Evolutionary conservation across 1,284 basidiomycete species (phyloP).

Genomic region (Apiotrichum veenhuisii): DNA sequence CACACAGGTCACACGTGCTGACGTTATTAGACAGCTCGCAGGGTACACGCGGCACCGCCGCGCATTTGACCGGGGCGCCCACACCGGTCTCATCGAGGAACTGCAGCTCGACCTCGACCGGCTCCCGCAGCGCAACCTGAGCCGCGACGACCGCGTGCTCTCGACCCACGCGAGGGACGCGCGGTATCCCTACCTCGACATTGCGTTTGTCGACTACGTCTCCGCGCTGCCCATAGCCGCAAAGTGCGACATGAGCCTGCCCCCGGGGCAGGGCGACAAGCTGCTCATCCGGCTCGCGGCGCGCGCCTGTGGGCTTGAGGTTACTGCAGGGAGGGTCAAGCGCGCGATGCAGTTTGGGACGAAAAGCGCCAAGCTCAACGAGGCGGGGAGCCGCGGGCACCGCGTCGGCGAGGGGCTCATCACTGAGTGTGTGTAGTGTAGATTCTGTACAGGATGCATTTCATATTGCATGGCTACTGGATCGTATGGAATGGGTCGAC

Average conservation of each 20-base stretch:
- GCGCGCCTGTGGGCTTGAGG: constrained; percentile 62
- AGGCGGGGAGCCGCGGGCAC: constrained; percentile 15
- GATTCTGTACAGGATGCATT: neutral
- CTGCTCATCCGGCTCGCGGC: constrained; percentile 70
- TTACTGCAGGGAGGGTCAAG: constrained; percentile 73
- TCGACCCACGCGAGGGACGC: constrained; percentile 85
- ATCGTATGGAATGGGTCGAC: too few species aligned
- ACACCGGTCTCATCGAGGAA: constrained; percentile 73
- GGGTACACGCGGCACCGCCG: constrained; percentile 88
- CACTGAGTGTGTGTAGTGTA: neutral
- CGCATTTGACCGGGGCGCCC: constrained; percentile 64
- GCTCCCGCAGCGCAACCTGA: constrained; percentile 83
- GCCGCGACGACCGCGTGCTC: constrained; percentile 87
- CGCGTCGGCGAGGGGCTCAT: constrained; percentile 23
- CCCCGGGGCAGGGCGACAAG: constrained; percentile 75
- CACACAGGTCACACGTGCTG: neutral
- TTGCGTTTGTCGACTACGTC: constrained; percentile 69
- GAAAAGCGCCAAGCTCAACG: constrained; percentile 73
- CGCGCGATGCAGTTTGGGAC: constrained; percentile 97
- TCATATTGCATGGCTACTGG: neutral
- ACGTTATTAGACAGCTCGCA: constrained; percentile 64
- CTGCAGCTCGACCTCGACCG: constrained; percentile 89
- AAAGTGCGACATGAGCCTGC: constrained; percentile 64
- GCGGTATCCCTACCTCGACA: constrained; percentile 82
- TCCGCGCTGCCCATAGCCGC: constrained; percentile 68